Percentiles rank a stretch among this genome's conserved stretches.
phyloP scores from a whole-genome alignment of 2,329 filamentous ascomycete species.

The Exophiala phaeomuriformis region DNA sequence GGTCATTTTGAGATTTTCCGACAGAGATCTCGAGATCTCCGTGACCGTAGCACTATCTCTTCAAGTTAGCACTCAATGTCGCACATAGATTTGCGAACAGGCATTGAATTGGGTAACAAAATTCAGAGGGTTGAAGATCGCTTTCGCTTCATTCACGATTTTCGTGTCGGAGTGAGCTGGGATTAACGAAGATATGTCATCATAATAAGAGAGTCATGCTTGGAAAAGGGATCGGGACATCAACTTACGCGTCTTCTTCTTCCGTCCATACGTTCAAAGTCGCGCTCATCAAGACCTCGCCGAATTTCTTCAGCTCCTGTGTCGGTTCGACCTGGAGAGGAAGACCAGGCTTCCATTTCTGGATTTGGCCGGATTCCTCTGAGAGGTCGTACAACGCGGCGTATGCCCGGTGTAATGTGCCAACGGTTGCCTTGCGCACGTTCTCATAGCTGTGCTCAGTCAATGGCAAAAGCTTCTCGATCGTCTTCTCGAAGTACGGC shows the following conservation, averaged over 20 bases:
- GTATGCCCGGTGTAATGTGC: slow-evolving; percentile 88
- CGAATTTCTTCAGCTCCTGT: slow-evolving; percentile 72
- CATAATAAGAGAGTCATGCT: slow-evolving; percentile 45
- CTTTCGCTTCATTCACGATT: slow-evolving; percentile 81
- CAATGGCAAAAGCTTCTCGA: slow-evolving; percentile 72
- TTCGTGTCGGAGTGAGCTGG: slow-evolving; percentile 99
- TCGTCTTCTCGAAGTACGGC: slow-evolving; percentile 80
- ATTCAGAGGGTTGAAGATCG: slow-evolving; percentile 52
- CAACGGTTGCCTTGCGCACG: slow-evolving; percentile 82
- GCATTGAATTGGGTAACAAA: slow-evolving; percentile 12
- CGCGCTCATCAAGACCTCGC: slow-evolving; percentile 73
- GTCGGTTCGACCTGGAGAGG: slow-evolving; percentile 75
- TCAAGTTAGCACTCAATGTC: slow-evolving; percentile 38
- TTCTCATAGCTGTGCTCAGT: slow-evolving; percentile 88
- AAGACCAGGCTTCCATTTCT: slow-evolving; percentile 82
- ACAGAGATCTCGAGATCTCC: slow-evolving; percentile 89
- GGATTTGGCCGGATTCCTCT: slow-evolving; percentile 66
- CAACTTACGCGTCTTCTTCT: slow-evolving; percentile 84
- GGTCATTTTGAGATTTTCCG: slow-evolving; percentile 81
- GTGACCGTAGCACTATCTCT: slow-evolving; percentile 69
- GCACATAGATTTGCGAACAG: slow-evolving; percentile 18
- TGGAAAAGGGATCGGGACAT: slow-evolving; percentile 18
- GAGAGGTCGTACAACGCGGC: slow-evolving; percentile 83
- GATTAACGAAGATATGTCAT: slow-evolving; percentile 89
- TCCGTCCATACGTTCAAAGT: slow-evolving; percentile 82